Conservation (phyloP, 208 protist genomes). For the Zelonia costaricensis region DNA sequence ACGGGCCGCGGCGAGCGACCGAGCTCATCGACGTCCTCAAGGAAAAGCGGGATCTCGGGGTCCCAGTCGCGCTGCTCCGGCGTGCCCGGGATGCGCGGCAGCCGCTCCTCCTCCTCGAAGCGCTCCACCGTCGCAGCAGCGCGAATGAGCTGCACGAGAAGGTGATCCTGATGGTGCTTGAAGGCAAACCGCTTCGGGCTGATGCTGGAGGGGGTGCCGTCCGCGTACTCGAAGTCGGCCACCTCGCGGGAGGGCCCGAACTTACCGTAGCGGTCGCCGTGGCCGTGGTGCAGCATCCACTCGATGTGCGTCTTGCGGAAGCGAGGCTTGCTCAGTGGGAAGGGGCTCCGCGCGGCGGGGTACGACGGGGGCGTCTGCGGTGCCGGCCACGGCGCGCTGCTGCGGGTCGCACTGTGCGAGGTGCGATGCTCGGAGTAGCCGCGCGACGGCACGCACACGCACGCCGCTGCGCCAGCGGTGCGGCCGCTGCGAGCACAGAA, state of each 20-base stretch:
- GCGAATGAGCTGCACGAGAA: conserved; percentile 88
- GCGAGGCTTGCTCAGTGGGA: conserved; percentile 44
- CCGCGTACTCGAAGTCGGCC: conserved; percentile 84
- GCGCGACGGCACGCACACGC: conserved; percentile 2
- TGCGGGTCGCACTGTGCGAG: conserved; percentile 44
- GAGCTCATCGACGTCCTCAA: conserved; percentile 84
- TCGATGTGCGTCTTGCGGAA: conserved; percentile 89
- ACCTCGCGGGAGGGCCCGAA: conserved; percentile 80
- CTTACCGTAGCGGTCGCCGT: conserved; percentile 67
- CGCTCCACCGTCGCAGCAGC: conserved; percentile 80
- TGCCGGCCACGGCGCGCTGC: conserved; percentile 31
- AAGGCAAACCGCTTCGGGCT: conserved; percentile 69
- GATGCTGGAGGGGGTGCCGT: conserved; percentile 79
- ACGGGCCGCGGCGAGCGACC: conserved; percentile 47
- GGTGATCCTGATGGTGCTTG: conserved; percentile 87
- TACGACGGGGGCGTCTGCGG: conserved; percentile 45
- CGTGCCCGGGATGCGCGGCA: conserved; percentile 80
- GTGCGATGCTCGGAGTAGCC: conserved; percentile 49
- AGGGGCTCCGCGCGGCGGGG: conserved; percentile 45
- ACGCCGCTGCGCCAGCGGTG: too few species aligned
- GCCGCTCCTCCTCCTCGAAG: conserved; percentile 49
- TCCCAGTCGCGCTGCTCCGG: conserved; percentile 89
- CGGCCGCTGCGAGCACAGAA: too few species aligned
- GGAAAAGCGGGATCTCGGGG: conserved; percentile 83
- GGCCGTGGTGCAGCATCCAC: conserved; percentile 81